Base-by-base conservation (phyloP, 805 yeast genomes). In the Saccharomycopsis oosterbeekiorum region DNA sequence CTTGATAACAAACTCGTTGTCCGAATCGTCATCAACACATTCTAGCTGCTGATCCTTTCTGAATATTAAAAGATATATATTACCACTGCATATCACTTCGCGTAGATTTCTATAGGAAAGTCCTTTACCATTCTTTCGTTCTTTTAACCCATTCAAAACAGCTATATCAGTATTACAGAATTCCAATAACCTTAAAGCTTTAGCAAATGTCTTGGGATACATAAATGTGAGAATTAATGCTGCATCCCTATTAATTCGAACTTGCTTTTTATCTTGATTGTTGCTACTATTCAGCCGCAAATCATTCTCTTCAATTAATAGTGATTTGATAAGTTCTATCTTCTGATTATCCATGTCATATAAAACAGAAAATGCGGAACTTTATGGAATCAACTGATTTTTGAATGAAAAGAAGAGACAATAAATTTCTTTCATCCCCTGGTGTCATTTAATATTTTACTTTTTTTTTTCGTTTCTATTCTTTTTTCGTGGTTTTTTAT, bases 11-110 rank as follows among this genome's bases (percentile, higher is more conserved):
- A 60, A 63, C 50, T 63, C 65, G 1, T 56, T 56, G 21, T 63
- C 65, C 4, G 65, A 63, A 36, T 63, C 65, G 26, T 60, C 41
- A 24, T 63, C 65, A 6, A 24, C 50, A 17, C 42, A 36, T 4
- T 1, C 42, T 39, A 9, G 29, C 15, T 40, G 36, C 17, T 55
- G 47, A 19, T 55, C 47, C 29, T 19, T 36, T 14, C 56, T 17
- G 15, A 53, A 29, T 17, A 34, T 6, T 15, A 53, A 15, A 53
- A 53, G 17, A 34, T 53, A 47, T 15, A 47, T 11, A 4, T 36
- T 8, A 2, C 56, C 26, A 17, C 41, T 29, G 24, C 56, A 29
- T 26, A 29, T 42, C 21, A 24, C 53, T 39, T 40, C 42, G 17
- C 42, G 36, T 21, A 47, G 3, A 47, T 47, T 47, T 14, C n/a